Evolutionary conservation across 1,284 basidiomycete genomes (phyloP).

Genomic region (Trametes pubescens): DNA sequence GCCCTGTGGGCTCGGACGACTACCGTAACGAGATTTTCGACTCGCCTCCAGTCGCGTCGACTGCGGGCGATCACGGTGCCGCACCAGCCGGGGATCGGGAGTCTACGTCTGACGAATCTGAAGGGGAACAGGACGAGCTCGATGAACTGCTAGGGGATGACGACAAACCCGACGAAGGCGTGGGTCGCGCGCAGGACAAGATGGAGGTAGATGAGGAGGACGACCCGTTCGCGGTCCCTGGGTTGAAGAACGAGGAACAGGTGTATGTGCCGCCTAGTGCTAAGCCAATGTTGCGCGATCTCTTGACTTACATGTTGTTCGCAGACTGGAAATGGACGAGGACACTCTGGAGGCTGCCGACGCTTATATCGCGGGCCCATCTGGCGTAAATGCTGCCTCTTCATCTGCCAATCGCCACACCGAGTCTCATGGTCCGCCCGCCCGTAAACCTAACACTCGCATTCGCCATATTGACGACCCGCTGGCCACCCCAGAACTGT

Average conservation of each 20-base stretch:
- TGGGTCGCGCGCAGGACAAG: not conserved
- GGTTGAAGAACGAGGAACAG: too few species aligned
- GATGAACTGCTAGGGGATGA: not conserved
- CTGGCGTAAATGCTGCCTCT: not conserved
- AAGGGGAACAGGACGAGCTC: not conserved
- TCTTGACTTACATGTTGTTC: not conserved
- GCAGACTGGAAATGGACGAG: not conserved
- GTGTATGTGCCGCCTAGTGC: not conserved
- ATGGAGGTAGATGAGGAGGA: not conserved
- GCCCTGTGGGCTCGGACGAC: slow-evolving; percentile 23
- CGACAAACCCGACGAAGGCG: not conserved
- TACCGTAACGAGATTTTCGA: slow-evolving; percentile 28
- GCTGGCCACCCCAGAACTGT: slow-evolving; percentile 19
- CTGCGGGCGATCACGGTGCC: not conserved
- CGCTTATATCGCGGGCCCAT: not conserved
- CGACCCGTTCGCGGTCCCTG: not conserved
- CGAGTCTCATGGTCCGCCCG: slow-evolving; percentile 18
- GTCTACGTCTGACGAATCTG: slow-evolving; percentile 2
- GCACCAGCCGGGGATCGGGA: not conserved
- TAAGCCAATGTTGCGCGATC: too few species aligned
- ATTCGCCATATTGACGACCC: slow-evolving; percentile 19
- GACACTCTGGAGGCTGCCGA: not conserved
- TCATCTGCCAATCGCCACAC: not conserved
- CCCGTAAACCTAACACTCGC: slow-evolving; percentile 19
- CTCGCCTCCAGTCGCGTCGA: not conserved